Percentiles rank a stretch among this genome's conserved stretches.
These are phyloP conservation scores for Lolium rigidum DNA, from an alignment of 176 grass and related monocot species.

Conservation along the genomic window DNA sequence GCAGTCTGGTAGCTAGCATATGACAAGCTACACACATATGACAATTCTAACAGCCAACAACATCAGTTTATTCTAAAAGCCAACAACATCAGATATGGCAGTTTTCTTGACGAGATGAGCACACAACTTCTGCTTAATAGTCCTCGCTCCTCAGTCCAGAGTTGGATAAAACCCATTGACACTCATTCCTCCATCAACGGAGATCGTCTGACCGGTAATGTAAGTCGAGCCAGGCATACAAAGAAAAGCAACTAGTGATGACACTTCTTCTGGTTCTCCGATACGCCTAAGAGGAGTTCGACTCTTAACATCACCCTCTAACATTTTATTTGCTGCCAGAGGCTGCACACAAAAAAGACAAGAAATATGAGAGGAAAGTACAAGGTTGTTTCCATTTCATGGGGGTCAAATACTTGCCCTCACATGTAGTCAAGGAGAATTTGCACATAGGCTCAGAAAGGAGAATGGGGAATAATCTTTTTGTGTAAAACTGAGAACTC, in stretches of 20 bases:
- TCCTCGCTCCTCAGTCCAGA: not conserved
- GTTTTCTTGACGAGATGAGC: too few species aligned
- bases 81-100: too few species aligned
- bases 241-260: constrained; percentile 75
- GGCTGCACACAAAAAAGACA: constrained; percentile 34
- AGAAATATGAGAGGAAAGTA: not conserved
- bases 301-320: constrained; percentile 37
- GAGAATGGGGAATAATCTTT: not conserved
- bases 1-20: too few species aligned
- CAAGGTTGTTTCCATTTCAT: not conserved
- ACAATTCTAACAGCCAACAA: too few species aligned
- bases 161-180: constrained; percentile 62
- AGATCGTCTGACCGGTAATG: constrained; percentile 65
- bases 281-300: constrained; percentile 65
- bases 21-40: too few species aligned
- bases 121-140: not conserved
- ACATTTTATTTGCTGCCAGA: constrained; percentile 48
- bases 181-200: constrained; percentile 68
- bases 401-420: not conserved
- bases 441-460: not conserved
- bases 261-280: constrained; percentile 77
- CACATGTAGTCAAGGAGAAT: not conserved
- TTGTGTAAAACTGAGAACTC: not conserved
- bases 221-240: constrained; percentile 68
- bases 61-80: too few species aligned